Percentiles rank a stretch among this genome's conserved stretches.
phyloP scores from a whole-genome alignment of 1,284 basidiomycete genomes.

The Vanrija pseudolonga region DNA sequence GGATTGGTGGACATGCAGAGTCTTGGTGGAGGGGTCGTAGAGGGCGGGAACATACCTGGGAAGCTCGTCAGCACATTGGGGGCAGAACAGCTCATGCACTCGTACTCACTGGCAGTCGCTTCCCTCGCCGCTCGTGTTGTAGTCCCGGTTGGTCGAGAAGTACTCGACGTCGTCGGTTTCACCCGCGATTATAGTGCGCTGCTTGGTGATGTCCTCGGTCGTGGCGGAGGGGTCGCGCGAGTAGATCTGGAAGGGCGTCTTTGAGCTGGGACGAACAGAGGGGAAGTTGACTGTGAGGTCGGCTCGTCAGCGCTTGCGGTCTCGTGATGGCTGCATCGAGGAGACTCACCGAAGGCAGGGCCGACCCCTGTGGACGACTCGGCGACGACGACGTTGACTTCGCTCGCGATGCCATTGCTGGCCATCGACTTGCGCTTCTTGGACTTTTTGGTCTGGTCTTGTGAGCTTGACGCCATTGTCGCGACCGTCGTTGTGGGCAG shows the following conservation, averaged over 20 bases:
- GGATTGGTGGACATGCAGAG: conserved; percentile 61
- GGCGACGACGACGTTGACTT: conserved; percentile 21
- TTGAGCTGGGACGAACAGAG: conserved; percentile 59
- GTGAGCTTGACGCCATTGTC: no score
- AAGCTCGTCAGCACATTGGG: neutral
- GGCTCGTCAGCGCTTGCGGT: neutral
- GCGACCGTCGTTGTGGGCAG: no score
- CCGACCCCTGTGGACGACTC: conserved; percentile 56
- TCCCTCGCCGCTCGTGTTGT: conserved; percentile 52
- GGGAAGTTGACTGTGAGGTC: conserved; percentile 65
- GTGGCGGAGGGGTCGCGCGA: conserved; percentile 45
- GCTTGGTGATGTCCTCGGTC: conserved; percentile 52
- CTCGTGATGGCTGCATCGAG: conserved; percentile 3
- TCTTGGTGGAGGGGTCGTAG: conserved; percentile 65
- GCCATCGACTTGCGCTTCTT: conserved; percentile 38
- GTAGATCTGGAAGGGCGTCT: conserved; percentile 66
- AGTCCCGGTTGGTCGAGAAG: conserved; percentile 54
- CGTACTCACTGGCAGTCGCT: conserved; percentile 44
- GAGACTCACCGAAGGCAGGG: conserved; percentile 65
- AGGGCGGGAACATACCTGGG: conserved; percentile 50
- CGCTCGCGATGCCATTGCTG: neutral
- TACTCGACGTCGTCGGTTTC: conserved; percentile 66
- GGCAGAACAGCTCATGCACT: conserved; percentile 48
- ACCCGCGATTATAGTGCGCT: conserved; percentile 61
- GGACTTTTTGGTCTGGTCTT: conserved; percentile 17